These are phyloP conservation scores for Hypoxylon rickii DNA, from an alignment of 495 filamentous ascomycete species.

Conservation along the genomic window DNA sequence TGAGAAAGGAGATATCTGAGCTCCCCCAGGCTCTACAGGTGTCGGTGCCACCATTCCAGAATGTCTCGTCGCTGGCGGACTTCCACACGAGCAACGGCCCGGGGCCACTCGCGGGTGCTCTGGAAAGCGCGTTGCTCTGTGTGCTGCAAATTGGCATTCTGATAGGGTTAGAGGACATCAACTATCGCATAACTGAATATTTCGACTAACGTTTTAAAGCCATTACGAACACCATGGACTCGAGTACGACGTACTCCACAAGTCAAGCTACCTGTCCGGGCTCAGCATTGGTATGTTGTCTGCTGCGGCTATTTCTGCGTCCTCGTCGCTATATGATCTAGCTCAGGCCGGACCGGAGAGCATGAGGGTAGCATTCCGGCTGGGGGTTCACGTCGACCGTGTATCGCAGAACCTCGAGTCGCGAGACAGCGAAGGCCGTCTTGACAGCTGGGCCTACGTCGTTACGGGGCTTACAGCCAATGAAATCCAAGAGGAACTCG, in stretches of 20 bases:
- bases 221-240: background rate
- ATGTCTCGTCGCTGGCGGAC: background rate
- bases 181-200: background rate
- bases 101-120: background rate
- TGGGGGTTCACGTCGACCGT: background rate
- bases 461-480: slow-evolving; percentile 38
- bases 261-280: background rate
- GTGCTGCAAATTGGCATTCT: background rate
- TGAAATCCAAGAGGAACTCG: slow-evolving; percentile 45
- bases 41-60: background rate
- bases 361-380: background rate
- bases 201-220: background rate
- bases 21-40: background rate
- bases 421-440: slow-evolving; percentile 9
- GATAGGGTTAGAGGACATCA: background rate
- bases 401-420: background rate
- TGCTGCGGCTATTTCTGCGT: background rate
- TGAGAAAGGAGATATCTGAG: background rate
- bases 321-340: background rate
- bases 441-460: slow-evolving; percentile 50
- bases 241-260: background rate
- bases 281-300: background rate
- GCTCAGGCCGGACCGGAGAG: background rate
- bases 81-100: background rate
- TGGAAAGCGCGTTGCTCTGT: background rate